Percentiles rank a stretch among this genome's conserved stretches.
These are phyloP conservation scores for Saturnispora silvae DNA, from an alignment of 805 yeast species.

Conservation along the genomic window DNA sequence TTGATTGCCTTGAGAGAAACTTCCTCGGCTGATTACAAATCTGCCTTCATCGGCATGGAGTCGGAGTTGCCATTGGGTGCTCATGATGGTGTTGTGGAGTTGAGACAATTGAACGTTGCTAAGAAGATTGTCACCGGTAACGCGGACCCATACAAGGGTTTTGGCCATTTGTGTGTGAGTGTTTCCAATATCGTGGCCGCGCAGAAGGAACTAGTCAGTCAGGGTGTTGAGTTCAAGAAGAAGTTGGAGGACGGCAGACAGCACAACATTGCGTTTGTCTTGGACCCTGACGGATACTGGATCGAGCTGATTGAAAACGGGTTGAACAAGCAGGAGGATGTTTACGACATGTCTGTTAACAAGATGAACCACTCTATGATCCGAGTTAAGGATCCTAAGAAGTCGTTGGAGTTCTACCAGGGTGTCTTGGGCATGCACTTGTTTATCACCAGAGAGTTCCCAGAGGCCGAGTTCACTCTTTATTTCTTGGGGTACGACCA, in stretches of 20 bases:
- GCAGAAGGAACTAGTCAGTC: constrained; percentile 46
- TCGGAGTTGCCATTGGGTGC: constrained; percentile 30
- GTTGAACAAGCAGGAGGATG: constrained; percentile 30
- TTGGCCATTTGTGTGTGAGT: constrained; percentile 86
- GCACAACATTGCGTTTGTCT: constrained; percentile 83
- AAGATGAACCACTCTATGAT: constrained; percentile 86
- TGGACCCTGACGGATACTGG: constrained; percentile 98
- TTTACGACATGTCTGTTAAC: constrained; percentile 31
- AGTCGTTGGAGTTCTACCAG: constrained; percentile 68
- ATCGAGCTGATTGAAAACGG: constrained; percentile 69
- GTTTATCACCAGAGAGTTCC: constrained; percentile 43
- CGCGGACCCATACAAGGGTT: constrained; percentile 74
- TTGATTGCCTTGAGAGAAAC: constrained; percentile 47
- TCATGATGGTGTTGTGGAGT: constrained; percentile 65
- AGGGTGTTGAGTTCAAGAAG: constrained; percentile 72
- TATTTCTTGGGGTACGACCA: constrained; percentile 76
- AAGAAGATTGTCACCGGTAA: constrained; percentile 70
- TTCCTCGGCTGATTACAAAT: constrained; percentile 47
- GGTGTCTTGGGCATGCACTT: constrained; percentile 75
- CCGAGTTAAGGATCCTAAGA: constrained; percentile 75
- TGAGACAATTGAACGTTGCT: constrained; percentile 58
- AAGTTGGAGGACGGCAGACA: constrained; percentile 84
- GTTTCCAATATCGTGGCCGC: constrained; percentile 65
- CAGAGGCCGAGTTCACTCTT: constrained; percentile 68
- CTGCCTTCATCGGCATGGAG: constrained; percentile 59